Percentiles rank a stretch among this genome's conserved stretches.
Evolutionary conservation across 2,329 filamentous ascomycete genomes (phyloP).

Genomic region (Albifimbria verrucaria): DNA sequence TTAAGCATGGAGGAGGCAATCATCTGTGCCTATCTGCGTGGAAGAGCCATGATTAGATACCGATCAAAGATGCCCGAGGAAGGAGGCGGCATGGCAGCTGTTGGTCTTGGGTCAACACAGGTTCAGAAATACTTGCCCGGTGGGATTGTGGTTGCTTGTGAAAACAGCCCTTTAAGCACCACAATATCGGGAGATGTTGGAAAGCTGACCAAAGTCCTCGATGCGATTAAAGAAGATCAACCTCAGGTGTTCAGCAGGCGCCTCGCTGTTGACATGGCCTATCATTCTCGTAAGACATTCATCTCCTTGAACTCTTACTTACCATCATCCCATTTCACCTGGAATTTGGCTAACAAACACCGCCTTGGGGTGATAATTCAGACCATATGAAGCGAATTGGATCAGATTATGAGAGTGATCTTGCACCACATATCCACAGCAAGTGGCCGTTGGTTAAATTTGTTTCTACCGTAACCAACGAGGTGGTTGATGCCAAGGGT

Average conservation of each 20-base stretch:
- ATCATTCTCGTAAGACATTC: too few species aligned
- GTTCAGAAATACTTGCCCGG: slow-evolving; percentile 1
- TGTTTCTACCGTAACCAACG: slow-evolving; percentile 1
- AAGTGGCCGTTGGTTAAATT: neutral
- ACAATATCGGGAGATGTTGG: slow-evolving; percentile 28
- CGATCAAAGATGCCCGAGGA: too few species aligned
- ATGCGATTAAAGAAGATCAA: neutral
- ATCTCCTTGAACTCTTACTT: too few species aligned
- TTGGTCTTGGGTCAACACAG: slow-evolving; percentile 14
- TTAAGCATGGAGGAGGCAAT: slow-evolving; percentile 20
- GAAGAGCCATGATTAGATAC: too few species aligned
- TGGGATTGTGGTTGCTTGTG: slow-evolving; percentile 24
- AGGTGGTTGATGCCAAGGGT: neutral
- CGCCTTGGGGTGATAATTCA: too few species aligned
- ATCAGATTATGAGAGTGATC: slow-evolving; percentile 9
- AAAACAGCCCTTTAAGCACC: slow-evolving; percentile 27
- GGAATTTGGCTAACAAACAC: too few species aligned
- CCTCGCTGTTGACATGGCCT: slow-evolving; percentile 13
- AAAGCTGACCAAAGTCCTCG: slow-evolving; percentile 18
- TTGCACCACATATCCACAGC: neutral
- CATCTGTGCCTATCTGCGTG: slow-evolving; percentile 26
- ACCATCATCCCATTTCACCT: too few species aligned
- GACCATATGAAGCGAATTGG: slow-evolving; percentile 22
- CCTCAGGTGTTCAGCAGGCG: neutral
- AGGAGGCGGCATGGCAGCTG: slow-evolving; percentile 26